These are phyloP conservation scores for Solanum chmielewskii DNA, from an alignment of 257 asterid genomes.

Conservation along the genomic window DNA sequence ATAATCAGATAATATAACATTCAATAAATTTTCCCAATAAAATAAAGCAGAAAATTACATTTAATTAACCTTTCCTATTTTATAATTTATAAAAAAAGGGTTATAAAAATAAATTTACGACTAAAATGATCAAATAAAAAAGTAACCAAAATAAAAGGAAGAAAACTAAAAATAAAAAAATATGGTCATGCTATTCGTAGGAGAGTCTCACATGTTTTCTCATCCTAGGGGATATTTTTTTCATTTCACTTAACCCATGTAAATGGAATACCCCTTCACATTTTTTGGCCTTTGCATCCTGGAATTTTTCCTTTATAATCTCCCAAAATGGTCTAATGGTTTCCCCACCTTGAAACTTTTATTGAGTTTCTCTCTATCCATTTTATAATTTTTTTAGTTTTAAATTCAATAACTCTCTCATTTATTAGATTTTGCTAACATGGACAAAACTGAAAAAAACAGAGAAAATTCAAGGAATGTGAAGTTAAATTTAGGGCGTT, in stretches of 20 bases:
- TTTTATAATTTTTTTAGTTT: too few relatives aligned
- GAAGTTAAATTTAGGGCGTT: constrained; percentile 43
- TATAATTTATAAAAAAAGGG: neutral
- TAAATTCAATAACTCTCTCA: neutral
- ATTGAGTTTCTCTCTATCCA: neutral
- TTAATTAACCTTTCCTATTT: neutral
- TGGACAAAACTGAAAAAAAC: constrained; percentile 22
- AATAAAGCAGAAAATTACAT: neutral
- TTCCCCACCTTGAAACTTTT: neutral
- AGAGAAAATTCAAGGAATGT: constrained; percentile 3
- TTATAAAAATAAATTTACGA: too few relatives aligned
- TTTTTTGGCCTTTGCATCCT: neutral
- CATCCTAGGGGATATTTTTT: too few relatives aligned
- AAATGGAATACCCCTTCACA: neutral
- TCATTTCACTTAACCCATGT: too few relatives aligned
- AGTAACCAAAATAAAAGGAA: too few relatives aligned
- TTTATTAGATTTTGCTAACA: neutral
- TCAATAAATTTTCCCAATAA: neutral
- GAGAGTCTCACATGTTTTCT: too few relatives aligned
- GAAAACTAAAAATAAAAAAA: too few relatives aligned
- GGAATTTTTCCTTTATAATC: neutral
- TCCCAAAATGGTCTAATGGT: neutral
- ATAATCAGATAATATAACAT: neutral
- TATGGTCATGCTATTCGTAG: neutral
- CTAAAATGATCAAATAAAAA: too few relatives aligned